Evolutionary conservation across 2,329 filamentous ascomycete genomes (phyloP).

Genomic region (Erysiphe pulchra): DNA sequence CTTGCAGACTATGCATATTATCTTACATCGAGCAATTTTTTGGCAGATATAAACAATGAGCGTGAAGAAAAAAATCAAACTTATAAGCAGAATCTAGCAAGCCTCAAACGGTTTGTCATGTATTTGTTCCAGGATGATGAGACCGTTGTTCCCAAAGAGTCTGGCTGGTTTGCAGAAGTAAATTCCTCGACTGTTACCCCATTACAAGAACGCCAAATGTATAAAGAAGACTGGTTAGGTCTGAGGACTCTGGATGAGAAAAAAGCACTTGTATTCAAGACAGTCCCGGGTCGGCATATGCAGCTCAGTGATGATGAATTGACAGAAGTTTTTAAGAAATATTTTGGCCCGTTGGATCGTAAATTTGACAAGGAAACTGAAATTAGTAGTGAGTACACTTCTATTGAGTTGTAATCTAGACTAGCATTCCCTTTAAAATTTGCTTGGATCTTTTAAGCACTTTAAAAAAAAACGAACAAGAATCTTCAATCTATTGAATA

Average conservation of each 20-base stretch:
- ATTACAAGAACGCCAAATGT: conserved; percentile 44
- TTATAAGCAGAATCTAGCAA: conserved; percentile 46
- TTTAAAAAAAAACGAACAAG: too few relatives aligned
- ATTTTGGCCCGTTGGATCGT: conserved; percentile 16
- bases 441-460: neutral
- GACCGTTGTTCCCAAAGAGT: conserved; percentile 74
- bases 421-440: too few relatives aligned
- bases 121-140: conserved; percentile 71
- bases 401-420: neutral
- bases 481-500: too few relatives aligned
- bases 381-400: conserved; percentile 4
- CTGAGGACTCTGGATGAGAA: conserved; percentile 54
- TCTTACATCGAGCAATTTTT: conserved; percentile 57
- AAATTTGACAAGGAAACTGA: conserved; percentile 1
- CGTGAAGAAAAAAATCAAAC: conserved; percentile 41
- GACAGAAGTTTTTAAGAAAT: conserved; percentile 16
- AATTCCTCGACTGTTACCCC: conserved; percentile 42
- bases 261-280: conserved; percentile 52
- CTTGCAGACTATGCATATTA: conserved; percentile 43
- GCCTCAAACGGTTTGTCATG: conserved; percentile 60
- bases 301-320: conserved; percentile 40
- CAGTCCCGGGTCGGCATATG: conserved; percentile 62
- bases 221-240: conserved; percentile 84
- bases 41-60: conserved; percentile 96
- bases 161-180: conserved; percentile 72